Percentiles rank a stretch among this genome's conserved stretches.
Conservation (phyloP, 495 filamentous ascomycete species). For the Talaromyces nanjingensis region DNA sequence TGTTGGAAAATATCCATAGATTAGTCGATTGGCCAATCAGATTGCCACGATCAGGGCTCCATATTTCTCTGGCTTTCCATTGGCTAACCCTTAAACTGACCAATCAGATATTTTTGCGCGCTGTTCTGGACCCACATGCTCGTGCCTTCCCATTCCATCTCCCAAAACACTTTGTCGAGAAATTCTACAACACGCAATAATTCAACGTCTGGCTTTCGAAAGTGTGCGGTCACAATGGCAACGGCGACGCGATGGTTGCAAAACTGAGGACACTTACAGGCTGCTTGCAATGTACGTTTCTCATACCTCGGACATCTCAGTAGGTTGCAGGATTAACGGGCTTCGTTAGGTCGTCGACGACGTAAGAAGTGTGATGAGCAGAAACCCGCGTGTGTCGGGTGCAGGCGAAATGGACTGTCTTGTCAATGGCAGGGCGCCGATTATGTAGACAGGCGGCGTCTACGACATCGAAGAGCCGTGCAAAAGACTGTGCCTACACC, state of each 20-base stretch:
- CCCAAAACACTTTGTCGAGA: not conserved
- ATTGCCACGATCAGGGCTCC: not conserved
- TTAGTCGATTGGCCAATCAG: too few relatives aligned
- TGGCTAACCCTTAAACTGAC: not conserved
- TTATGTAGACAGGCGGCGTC: not conserved
- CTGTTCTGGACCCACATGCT: not conserved
- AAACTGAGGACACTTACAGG: conserved; percentile 7
- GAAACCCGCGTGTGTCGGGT: not conserved
- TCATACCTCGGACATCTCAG: not conserved
- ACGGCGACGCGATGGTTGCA: not conserved
- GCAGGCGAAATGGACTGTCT: not conserved
- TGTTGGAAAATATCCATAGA: too few relatives aligned
- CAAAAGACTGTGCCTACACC: not conserved
- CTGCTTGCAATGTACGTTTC: not conserved
- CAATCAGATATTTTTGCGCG: not conserved
- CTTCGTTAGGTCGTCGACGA: conserved; percentile 1
- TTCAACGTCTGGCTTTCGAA: not conserved
- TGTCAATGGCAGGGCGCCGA: conserved; percentile 1
- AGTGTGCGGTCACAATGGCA: not conserved
- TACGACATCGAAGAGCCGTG: not conserved
- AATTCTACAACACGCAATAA: not conserved
- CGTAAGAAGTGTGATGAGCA: conserved; percentile 6
- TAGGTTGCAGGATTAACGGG: not conserved
- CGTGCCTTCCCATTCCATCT: too few relatives aligned
- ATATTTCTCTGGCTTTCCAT: not conserved